These are phyloP conservation scores for Blastocladiella emersonii DNA, from an alignment of 371 early-diverging fungal genomes.

Conservation along the genomic window DNA sequence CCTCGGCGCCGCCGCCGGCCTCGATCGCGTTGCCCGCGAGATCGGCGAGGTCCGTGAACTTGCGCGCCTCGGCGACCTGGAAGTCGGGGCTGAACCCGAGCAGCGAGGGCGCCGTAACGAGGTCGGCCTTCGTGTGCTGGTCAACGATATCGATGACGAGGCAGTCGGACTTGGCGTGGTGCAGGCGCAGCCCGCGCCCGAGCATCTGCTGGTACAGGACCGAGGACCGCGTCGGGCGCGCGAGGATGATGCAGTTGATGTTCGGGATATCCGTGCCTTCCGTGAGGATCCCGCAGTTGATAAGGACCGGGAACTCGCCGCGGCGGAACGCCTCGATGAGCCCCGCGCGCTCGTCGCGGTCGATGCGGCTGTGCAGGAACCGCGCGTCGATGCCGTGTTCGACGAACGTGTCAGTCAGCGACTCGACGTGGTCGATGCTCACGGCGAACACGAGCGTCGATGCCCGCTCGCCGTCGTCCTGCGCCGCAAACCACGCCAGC, in stretches of 20 bases:
- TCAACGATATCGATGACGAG: constrained; percentile 82
- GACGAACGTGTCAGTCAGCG: constrained; percentile 41
- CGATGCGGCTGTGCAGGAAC: constrained; percentile 48
- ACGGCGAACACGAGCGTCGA: constrained; percentile 80
- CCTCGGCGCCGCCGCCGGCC: neutral
- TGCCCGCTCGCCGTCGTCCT: constrained; percentile 18
- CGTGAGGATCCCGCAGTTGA: constrained; percentile 78
- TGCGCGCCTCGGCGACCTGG: neutral
- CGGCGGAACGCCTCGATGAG: constrained; percentile 43
- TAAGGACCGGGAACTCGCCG: constrained; percentile 56
- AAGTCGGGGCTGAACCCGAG: constrained; percentile 18
- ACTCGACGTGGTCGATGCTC: constrained; percentile 55
- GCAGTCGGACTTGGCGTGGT: constrained; percentile 54
- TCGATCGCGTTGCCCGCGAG: neutral
- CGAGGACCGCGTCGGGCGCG: constrained; percentile 65
- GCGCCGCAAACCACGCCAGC: neutral
- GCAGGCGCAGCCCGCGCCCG: constrained; percentile 72
- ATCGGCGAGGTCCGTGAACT: neutral
- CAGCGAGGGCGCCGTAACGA: constrained; percentile 20
- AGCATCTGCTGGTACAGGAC: constrained; percentile 89
- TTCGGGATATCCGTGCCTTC: constrained; percentile 45
- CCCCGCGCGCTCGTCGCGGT: constrained; percentile 30
- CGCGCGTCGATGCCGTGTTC: constrained; percentile 41
- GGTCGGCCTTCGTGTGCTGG: neutral
- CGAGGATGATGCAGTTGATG: constrained; percentile 35